A percentile compares a stretch with the other conserved stretches of the same genome.
These are phyloP conservation scores for Bolboschoenus planiculmis DNA, from an alignment of 176 grass and related monocot species.

Conservation along the genomic window DNA sequence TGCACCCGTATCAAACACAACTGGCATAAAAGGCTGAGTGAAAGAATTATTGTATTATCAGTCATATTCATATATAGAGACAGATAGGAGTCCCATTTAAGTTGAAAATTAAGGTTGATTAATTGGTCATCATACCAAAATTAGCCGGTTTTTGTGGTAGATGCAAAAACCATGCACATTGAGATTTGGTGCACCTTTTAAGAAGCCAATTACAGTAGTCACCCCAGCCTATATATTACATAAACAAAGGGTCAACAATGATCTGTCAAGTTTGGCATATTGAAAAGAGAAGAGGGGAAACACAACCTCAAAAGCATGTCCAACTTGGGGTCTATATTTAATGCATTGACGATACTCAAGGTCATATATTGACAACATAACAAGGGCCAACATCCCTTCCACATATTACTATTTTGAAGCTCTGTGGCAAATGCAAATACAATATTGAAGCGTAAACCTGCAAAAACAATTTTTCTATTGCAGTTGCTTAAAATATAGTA, in stretches of 20 bases:
- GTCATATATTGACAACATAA: constrained; percentile 36
- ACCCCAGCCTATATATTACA: constrained; percentile 36
- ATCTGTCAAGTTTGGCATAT: constrained; percentile 13
- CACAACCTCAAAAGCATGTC: constrained; percentile 41
- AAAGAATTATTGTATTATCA: not conserved
- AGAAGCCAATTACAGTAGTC: constrained; percentile 58
- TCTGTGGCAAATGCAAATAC: constrained; percentile 47
- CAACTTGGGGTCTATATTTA: constrained; percentile 59
- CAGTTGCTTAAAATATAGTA: not conserved
- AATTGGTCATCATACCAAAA: constrained; percentile 40
- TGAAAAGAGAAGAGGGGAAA: constrained; percentile 16
- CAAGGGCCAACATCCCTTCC: constrained; percentile 47
- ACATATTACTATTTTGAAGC: constrained; percentile 54
- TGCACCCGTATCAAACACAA: not conserved
- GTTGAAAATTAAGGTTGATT: not conserved
- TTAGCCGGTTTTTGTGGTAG: constrained; percentile 65
- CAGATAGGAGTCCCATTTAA: not conserved
- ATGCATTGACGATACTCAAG: constrained; percentile 52
- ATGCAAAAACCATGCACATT: constrained; percentile 61
- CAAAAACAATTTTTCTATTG: not conserved
- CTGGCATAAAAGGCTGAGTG: constrained; percentile 7
- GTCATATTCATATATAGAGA: not conserved
- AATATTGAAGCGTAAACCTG: constrained; percentile 71
- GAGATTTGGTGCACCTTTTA: constrained; percentile 54
- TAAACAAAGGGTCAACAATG: constrained; percentile 21